phyloP scores from a whole-genome alignment of 176 grass and related monocot genomes.

The Zea luxurians region DNA sequence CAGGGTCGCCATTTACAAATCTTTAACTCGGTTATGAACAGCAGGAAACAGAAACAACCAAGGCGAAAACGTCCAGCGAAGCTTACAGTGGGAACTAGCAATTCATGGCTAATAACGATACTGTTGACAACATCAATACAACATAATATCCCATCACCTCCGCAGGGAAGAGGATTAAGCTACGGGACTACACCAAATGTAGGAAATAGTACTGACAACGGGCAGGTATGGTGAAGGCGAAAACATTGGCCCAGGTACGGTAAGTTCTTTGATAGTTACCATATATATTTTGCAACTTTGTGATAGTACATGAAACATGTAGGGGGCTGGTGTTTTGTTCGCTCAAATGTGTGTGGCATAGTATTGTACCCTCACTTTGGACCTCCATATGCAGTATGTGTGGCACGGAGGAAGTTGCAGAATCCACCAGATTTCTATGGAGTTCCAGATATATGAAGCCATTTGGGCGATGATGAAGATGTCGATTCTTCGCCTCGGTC shows the following conservation, averaged over 20 bases:
- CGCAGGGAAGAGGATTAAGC: conserved; percentile 24
- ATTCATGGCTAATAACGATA: background rate
- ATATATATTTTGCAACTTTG: background rate
- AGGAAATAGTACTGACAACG: conserved; percentile 9
- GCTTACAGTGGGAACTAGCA: conserved; percentile 3
- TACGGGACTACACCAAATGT: conserved; percentile 4
- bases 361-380: conserved; percentile 33
- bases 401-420: conserved; percentile 10
- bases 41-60: conserved; percentile 2
- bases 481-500: background rate
- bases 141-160: conserved; percentile 35
- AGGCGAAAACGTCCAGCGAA: conserved; percentile 5
- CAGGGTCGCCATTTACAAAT: background rate
- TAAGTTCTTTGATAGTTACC: background rate
- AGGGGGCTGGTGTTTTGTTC: conserved; percentile 15
- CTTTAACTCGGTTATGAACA: background rate
- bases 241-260: conserved; percentile 24
- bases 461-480: conserved; percentile 25
- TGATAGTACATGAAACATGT: conserved; percentile 25
- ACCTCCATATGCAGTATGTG: conserved; percentile 23
- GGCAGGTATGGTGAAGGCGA: background rate
- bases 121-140: conserved; percentile 35
- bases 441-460: conserved; percentile 32
- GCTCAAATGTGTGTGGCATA: background rate
- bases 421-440: conserved; percentile 37